These are phyloP conservation scores for Apocynum venetum DNA, from an alignment of 257 asterid genomes.

Conservation along the genomic window DNA sequence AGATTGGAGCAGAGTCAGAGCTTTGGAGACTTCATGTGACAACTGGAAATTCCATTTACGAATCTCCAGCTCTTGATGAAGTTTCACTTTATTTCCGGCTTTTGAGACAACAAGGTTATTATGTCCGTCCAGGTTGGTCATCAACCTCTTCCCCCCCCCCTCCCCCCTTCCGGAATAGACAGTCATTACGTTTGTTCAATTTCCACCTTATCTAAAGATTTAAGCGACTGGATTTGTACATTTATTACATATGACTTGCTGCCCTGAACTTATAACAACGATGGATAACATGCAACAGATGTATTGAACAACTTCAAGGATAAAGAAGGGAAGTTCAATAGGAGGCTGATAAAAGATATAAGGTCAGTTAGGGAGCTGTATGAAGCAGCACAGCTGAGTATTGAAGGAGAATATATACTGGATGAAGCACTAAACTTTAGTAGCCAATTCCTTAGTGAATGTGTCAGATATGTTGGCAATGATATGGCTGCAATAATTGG, in stretches of 20 bases:
- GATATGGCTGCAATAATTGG: conserved; percentile 6
- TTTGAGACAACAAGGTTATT: conserved; percentile 39
- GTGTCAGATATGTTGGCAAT: background rate
- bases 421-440: conserved; percentile 41
- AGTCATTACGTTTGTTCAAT: no score
- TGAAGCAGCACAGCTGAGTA: conserved; percentile 47
- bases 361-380: conserved; percentile 34
- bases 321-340: conserved; percentile 29
- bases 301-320: conserved; percentile 38
- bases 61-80: conserved; percentile 12
- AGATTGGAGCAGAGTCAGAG: conserved; percentile 25
- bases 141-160: no score
- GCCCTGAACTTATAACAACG: no score
- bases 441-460: conserved; percentile 11
- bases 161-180: no score
- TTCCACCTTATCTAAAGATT: no score
- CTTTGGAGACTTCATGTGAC: conserved; percentile 11
- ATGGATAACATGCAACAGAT: conserved; percentile 17
- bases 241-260: no score
- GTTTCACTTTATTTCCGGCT: conserved; percentile 45
- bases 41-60: background rate
- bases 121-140: conserved; percentile 30
- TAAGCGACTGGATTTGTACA: no score
- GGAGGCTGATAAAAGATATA: conserved; percentile 12
- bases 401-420: conserved; percentile 43